Evolutionary conservation across 2,329 filamentous ascomycete species (phyloP).

Genomic region (Alternaria longipes): DNA sequence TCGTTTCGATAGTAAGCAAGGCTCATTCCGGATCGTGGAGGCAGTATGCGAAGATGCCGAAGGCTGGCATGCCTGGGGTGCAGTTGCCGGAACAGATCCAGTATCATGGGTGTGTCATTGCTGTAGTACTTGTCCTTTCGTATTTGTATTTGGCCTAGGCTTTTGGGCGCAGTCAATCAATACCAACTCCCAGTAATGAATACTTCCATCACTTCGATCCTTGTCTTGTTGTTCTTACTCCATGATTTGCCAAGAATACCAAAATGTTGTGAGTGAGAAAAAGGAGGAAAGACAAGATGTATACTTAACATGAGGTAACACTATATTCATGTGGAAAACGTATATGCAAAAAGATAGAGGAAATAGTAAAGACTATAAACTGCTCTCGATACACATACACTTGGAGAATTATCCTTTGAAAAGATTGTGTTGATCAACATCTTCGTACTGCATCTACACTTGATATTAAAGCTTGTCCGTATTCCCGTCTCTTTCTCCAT

Average conservation of each 20-base stretch:
- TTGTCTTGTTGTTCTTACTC: not conserved
- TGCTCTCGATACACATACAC: not conserved
- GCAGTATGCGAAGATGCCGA: not conserved
- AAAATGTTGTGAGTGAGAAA: not conserved
- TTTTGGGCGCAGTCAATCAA: not conserved
- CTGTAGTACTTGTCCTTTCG: not conserved
- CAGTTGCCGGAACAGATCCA: not conserved
- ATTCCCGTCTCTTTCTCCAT: not conserved
- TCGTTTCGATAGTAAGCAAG: not conserved
- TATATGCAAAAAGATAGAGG: not conserved
- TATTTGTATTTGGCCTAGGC: not conserved
- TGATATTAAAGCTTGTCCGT: not conserved
- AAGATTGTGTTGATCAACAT: slow-evolving; percentile 1
- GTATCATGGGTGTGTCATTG: not conserved
- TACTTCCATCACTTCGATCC: not conserved
- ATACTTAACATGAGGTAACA: not conserved
- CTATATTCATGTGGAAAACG: not conserved
- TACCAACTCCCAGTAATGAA: not conserved
- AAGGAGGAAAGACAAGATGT: not conserved
- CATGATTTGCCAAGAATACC: not conserved
- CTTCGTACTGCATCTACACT: slow-evolving; percentile 1
- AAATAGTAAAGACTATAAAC: not conserved
- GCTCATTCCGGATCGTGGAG: not conserved
- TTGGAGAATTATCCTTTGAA: not conserved
- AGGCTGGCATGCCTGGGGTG: not conserved